Evolutionary conservation across 495 filamentous ascomycete genomes (phyloP).

Genomic region (Hypoxylon intermedium): DNA sequence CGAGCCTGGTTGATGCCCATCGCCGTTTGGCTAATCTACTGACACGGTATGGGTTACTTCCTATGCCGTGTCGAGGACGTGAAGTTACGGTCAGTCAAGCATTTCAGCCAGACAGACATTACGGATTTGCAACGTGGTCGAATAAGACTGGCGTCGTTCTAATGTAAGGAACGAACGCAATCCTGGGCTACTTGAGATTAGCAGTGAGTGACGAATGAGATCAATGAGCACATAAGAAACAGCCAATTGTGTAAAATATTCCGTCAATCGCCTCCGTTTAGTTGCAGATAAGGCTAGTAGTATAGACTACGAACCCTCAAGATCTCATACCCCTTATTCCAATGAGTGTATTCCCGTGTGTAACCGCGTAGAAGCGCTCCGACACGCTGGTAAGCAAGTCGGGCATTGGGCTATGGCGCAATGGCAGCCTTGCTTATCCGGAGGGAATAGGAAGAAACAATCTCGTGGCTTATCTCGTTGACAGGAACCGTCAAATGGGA

Average conservation of each 20-base stretch:
- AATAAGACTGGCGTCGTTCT: slow-evolving; percentile 30
- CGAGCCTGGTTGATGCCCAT: slow-evolving; percentile 34
- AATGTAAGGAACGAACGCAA: slow-evolving; percentile 20
- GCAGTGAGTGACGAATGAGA: slow-evolving; percentile 18
- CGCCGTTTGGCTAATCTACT: slow-evolving; percentile 33
- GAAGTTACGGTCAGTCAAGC: slow-evolving; percentile 8
- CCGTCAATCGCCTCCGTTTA: slow-evolving; percentile 5
- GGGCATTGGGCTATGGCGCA: slow-evolving; percentile 29
- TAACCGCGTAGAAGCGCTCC: slow-evolving; percentile 26
- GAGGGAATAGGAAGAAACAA: slow-evolving; percentile 11
- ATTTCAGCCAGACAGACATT: slow-evolving; percentile 21
- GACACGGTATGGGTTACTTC: slow-evolving; percentile 14
- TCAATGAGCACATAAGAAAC: neutral
- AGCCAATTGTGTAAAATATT: slow-evolving; percentile 13
- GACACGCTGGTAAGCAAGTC: neutral
- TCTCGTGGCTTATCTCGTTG: slow-evolving; percentile 32
- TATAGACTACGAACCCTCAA: too few relatives aligned
- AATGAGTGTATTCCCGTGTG: slow-evolving; percentile 10
- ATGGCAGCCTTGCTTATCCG: slow-evolving; percentile 36
- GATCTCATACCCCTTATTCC: slow-evolving; percentile 13
- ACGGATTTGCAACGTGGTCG: slow-evolving; percentile 33
- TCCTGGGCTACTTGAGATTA: slow-evolving; percentile 22
- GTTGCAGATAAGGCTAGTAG: neutral
- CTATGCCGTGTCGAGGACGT: slow-evolving; percentile 9
- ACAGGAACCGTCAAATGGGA: slow-evolving; percentile 22